Conservation (phyloP, 83 land plant genomes). For the Picea abies region DNA sequence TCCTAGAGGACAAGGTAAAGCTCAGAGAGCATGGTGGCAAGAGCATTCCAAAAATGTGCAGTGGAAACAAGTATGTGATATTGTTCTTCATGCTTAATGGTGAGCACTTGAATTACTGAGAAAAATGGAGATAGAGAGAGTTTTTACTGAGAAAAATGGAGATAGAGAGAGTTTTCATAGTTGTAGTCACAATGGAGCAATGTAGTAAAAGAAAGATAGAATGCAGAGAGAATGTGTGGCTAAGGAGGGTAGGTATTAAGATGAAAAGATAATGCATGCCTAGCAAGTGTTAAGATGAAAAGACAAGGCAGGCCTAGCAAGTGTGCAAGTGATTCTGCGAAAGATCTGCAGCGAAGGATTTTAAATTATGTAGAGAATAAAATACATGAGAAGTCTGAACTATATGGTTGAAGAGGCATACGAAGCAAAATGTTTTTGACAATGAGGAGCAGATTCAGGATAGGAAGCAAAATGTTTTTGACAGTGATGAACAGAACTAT, state of each 20-base stretch:
- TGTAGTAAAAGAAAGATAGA: no score
- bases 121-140: no score
- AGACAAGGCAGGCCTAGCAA: conserved; percentile 5
- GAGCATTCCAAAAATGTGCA: neutral
- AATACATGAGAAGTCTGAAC: neutral
- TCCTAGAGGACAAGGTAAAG: neutral
- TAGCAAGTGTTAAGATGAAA: neutral
- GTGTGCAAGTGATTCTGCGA: neutral
- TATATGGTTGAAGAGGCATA: neutral
- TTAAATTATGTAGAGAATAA: neutral
- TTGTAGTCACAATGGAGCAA: no score
- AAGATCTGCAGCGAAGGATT: neutral
- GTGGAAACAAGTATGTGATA: neutral
- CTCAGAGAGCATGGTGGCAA: neutral
- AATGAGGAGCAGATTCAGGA: neutral
- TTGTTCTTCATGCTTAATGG: neutral
- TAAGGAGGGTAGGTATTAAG: neutral
- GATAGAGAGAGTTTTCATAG: no score
- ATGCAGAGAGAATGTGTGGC: neutral
- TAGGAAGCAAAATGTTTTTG: no score
- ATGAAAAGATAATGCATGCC: no score
- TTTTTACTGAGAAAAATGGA: no score
- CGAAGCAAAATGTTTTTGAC: neutral
- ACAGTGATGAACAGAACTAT: neutral
- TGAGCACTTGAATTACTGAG: neutral